Evolutionary conservation across 176 grass and related monocot species (phyloP), one percentile per base, ranked within the genome.

Genomic region (Aegilops speltoides): DNA sequence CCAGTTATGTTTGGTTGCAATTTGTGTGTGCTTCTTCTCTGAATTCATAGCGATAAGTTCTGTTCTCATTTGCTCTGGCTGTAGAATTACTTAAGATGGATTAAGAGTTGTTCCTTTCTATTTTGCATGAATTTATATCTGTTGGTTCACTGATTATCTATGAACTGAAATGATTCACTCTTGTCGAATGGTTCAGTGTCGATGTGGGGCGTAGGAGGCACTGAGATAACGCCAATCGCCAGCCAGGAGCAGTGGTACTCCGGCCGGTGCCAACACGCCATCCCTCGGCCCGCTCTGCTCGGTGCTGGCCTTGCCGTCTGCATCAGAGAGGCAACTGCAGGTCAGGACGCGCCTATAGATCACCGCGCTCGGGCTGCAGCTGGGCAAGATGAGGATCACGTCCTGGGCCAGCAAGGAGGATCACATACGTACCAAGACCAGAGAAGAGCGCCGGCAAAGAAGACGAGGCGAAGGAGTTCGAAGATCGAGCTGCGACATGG

Each of bases 321-420:
- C 86, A 16, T 93, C 93, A 12, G 93, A 95, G 4, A 69, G 82
- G 85, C 93, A 94, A 73, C 69, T 98, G 66, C 91, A 89, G 79
- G 84, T 94, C 52, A 84, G 88, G 85, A 96, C 89, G 1, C 88
- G 93, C 46, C 91, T 86, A 24, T 93, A 98, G 80, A 98, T 98
- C 20, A 93, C 90, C 10, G 82, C 91, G 54, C 93, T 98, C 6
- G 36, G 36, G 36, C 6, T 37, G 36, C 34, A 34, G 34, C 34
- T 98, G 15, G 93, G 96, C 81, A 95, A 95, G 88, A 87, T 95
- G 85, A 95, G 83, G 73, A 98, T 98, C 72, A 93, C 96, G 78
- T 92, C 93, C 52, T 98, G 93, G 96, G 93, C 96, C 48, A 92
- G 88, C 71, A 96, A 96, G 76, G 87, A 95, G 22, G 87, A 90